phyloP scores from a whole-genome alignment of 1,284 basidiomycete genomes.

The Ustilago nuda region DNA sequence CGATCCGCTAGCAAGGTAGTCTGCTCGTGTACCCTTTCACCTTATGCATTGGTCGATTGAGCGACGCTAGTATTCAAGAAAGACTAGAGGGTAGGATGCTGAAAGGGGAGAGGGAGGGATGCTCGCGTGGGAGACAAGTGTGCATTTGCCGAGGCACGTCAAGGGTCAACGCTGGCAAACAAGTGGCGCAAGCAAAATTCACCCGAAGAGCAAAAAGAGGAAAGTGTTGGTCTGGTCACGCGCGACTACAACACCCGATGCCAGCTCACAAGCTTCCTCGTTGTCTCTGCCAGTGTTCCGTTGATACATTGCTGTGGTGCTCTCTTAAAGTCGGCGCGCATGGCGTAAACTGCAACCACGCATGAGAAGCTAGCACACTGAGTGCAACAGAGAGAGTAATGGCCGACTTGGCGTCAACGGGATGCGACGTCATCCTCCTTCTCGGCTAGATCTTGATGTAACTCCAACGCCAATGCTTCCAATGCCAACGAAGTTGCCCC shows the following conservation, averaged over 20 bases:
- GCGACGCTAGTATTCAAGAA: not conserved
- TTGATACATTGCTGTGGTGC: constrained; percentile 1
- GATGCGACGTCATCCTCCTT: constrained; percentile 5
- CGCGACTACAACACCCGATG: not conserved
- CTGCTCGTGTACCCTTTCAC: not conserved
- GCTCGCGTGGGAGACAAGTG: constrained; percentile 6
- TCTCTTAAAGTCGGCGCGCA: not conserved
- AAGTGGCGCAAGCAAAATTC: not conserved
- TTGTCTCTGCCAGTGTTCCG: not conserved
- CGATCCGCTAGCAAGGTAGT: not conserved
- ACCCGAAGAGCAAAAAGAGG: not conserved
- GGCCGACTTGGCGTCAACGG: constrained; percentile 2
- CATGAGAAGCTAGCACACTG: not conserved
- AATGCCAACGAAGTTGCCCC: constrained; percentile 1
- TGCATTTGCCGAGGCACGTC: constrained; percentile 10
- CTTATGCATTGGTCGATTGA: not conserved
- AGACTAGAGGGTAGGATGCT: not conserved
- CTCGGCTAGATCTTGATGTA: constrained; percentile 14
- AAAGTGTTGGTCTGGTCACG: constrained; percentile 6
- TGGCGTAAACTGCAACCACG: not conserved
- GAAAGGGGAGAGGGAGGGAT: constrained; percentile 3
- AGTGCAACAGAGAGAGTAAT: not conserved
- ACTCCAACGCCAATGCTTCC: constrained; percentile 1
- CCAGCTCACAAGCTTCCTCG: constrained; percentile 3
- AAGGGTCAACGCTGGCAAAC: not conserved